Conservation (phyloP, 345 rosid species). For the Luvunga scandens region DNA sequence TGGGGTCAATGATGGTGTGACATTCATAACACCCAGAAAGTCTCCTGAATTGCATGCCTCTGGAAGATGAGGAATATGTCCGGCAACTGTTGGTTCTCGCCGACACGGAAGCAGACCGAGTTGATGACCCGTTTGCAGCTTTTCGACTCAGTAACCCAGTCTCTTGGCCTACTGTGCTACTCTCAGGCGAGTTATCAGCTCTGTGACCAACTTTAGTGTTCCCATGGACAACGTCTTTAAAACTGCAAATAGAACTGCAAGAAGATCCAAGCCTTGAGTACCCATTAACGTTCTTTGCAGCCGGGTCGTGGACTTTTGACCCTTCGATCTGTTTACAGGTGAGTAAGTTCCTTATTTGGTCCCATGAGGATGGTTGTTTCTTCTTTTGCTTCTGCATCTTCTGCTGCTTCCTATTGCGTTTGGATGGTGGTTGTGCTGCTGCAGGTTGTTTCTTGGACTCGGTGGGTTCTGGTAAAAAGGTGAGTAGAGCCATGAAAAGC, state of each 20-base stretch:
- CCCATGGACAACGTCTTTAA: constrained; percentile 80
- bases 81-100: constrained; percentile 50
- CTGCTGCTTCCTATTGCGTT: constrained; percentile 27
- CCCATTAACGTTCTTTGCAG: constrained; percentile 46
- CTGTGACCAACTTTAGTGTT: constrained; percentile 94
- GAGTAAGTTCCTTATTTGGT: constrained; percentile 90
- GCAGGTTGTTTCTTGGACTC: constrained; percentile 18
- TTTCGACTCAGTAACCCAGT: constrained; percentile 58
- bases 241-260: constrained; percentile 85
- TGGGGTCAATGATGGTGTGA: constrained; percentile 88
- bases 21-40: constrained; percentile 98
- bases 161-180: constrained; percentile 65
- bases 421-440: constrained; percentile 9
- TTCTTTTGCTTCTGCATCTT: constrained; percentile 28
- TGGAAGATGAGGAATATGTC: constrained; percentile 43
- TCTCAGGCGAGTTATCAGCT: constrained; percentile 88
- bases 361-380: constrained; percentile 85
- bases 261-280: constrained; percentile 61
- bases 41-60: constrained; percentile 91
- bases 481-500: constrained; percentile 62
- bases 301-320: constrained; percentile 72
- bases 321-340: constrained; percentile 87
- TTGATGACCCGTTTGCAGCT: constrained; percentile 35
- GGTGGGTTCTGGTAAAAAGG: constrained; percentile 42
- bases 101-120: constrained; percentile 51